These are phyloP conservation scores for Entomortierella chlamydospora DNA, from an alignment of 192 early-diverging fungal genomes.

Conservation along the genomic window DNA sequence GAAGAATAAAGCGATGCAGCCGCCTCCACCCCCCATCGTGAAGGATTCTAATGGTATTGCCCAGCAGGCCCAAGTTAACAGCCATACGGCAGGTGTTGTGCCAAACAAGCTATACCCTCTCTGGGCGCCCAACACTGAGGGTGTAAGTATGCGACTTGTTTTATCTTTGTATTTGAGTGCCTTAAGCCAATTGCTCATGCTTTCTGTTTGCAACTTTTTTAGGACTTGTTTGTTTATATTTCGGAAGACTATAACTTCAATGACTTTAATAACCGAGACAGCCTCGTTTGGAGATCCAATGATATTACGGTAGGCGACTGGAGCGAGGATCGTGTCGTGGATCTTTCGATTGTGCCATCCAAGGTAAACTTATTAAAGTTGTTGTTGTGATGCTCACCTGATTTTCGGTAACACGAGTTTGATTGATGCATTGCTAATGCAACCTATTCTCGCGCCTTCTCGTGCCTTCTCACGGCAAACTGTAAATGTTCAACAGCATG, in stretches of 20 bases:
- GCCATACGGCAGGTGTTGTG: neutral
- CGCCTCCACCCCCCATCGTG: conserved; percentile 14
- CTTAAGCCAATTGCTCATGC: neutral
- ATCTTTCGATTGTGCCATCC: conserved; percentile 57
- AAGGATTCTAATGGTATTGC: conserved; percentile 15
- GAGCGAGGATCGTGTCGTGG: conserved; percentile 55
- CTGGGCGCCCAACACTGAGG: conserved; percentile 28
- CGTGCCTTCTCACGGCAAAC: too few species aligned
- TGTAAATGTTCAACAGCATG: conserved; percentile 33
- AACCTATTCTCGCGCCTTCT: too few species aligned
- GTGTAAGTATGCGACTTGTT: conserved; percentile 3
- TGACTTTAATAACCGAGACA: conserved; percentile 50
- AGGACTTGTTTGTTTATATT: conserved; percentile 63
- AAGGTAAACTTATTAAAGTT: conserved; percentile 38
- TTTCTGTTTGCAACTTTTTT: neutral
- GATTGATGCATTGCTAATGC: too few species aligned
- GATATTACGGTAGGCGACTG: conserved; percentile 57
- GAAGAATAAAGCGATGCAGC: conserved; percentile 4
- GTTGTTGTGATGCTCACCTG: neutral
- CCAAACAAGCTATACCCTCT: conserved; percentile 38
- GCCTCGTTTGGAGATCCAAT: conserved; percentile 54
- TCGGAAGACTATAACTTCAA: conserved; percentile 60
- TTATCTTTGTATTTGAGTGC: neutral
- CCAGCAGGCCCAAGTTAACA: conserved; percentile 1
- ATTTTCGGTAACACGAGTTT: too few species aligned